Evolutionary conservation across 495 filamentous ascomycete genomes (phyloP).

Genomic region (Chaetomium fimeti): DNA sequence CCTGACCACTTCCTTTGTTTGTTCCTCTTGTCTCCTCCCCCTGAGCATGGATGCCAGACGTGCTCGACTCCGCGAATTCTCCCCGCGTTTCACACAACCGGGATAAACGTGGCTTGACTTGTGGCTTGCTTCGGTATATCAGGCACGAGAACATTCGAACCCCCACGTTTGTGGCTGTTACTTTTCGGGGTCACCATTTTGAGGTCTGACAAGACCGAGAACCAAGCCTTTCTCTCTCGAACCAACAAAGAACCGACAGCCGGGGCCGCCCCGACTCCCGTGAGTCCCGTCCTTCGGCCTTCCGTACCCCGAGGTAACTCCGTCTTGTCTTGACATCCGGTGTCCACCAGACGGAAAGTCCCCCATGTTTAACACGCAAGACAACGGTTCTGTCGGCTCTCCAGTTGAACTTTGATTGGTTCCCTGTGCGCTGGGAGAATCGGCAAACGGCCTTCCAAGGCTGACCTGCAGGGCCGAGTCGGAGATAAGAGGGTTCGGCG

Average conservation of each 20-base stretch:
- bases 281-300: too few relatives aligned
- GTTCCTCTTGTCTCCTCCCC: too few relatives aligned
- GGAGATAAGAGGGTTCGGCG: conserved; percentile 3
- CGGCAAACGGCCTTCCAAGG: conserved; percentile 3
- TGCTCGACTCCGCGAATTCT: too few relatives aligned
- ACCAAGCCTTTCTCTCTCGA: not conserved
- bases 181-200: not conserved
- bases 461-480: conserved; percentile 23
- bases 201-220: not conserved
- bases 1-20: too few relatives aligned
- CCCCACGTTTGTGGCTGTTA: not conserved
- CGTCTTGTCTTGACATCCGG: not conserved
- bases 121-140: not conserved
- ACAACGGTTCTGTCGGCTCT: conserved; percentile 3
- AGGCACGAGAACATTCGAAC: conserved; percentile 7
- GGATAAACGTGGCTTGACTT: not conserved
- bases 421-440: conserved; percentile 20
- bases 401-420: conserved; percentile 25
- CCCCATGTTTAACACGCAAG: not conserved
- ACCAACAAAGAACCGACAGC: not conserved
- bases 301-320: too few relatives aligned
- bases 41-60: too few relatives aligned
- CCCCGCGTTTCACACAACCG: not conserved
- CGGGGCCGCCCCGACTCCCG: not conserved
- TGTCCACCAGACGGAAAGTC: not conserved